These are phyloP conservation scores for Microsporum audouinii DNA, from an alignment of 2,329 filamentous ascomycete genomes.

Conservation along the genomic window DNA sequence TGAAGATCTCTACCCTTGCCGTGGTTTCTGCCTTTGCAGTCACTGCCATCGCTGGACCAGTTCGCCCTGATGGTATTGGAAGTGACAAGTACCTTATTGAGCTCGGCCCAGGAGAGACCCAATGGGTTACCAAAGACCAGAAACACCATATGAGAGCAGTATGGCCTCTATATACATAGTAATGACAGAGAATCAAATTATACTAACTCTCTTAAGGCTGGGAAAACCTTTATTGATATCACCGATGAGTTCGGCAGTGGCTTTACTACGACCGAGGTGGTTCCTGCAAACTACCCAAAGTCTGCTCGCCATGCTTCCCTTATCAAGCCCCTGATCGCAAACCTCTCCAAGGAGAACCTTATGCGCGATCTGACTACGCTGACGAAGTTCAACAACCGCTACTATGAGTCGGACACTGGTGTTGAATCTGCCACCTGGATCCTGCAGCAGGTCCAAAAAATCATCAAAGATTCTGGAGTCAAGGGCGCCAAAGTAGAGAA, in stretches of 20 bases:
- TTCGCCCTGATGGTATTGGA: not conserved
- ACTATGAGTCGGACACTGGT: slow-evolving; percentile 55
- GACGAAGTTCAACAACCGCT: slow-evolving; percentile 49
- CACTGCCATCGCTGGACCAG: not conserved
- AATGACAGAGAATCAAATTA: not conserved
- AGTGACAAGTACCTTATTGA: slow-evolving; percentile 62
- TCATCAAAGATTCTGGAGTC: slow-evolving; percentile 61
- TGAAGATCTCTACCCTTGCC: not conserved
- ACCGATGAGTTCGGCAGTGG: slow-evolving; percentile 54
- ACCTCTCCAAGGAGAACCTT: slow-evolving; percentile 68
- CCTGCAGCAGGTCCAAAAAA: slow-evolving; percentile 58
- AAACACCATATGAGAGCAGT: slow-evolving; percentile 69
- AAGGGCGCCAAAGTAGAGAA: slow-evolving; percentile 57
- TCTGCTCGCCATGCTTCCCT: slow-evolving; percentile 47
- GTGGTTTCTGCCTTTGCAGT: not conserved
- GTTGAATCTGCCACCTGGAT: slow-evolving; percentile 78
- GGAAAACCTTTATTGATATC: slow-evolving; percentile 77
- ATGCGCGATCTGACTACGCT: slow-evolving; percentile 60
- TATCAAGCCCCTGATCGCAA: slow-evolving; percentile 53
- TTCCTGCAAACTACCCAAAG: slow-evolving; percentile 51
- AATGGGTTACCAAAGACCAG: slow-evolving; percentile 85
- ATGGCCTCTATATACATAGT: not conserved
- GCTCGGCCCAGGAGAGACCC: slow-evolving; percentile 66
- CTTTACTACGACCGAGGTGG: slow-evolving; percentile 31
- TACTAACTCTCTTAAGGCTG: not conserved